Conservation (phyloP, 83 land plant species). For the Picea abies region DNA sequence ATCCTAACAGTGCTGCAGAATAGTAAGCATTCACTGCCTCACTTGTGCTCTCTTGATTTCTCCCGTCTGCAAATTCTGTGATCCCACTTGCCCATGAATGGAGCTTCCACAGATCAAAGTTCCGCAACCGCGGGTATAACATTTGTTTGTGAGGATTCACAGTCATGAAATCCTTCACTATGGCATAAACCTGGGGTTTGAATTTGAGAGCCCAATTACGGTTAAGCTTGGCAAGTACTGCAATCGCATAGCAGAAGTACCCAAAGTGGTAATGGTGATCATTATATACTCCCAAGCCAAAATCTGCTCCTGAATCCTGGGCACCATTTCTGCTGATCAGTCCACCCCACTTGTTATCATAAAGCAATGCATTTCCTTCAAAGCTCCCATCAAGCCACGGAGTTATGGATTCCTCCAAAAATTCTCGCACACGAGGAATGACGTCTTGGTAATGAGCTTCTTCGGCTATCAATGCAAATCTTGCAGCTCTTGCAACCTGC, state of each 20-base stretch:
- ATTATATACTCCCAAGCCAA: constrained; percentile 86
- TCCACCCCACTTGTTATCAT: constrained; percentile 85
- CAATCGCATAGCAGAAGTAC: constrained; percentile 79
- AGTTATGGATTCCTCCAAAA: constrained; percentile 54
- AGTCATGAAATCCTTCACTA: constrained; percentile 75
- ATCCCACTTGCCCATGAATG: constrained; percentile 93
- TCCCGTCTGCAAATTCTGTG: constrained; percentile 75
- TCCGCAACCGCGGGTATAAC: constrained; percentile 53
- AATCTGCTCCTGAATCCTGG: constrained; percentile 66
- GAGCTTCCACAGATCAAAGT: constrained; percentile 78
- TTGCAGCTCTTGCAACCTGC: constrained; percentile 77
- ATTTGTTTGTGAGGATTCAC: constrained; percentile 18
- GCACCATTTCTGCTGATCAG: constrained; percentile 59
- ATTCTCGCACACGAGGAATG: constrained; percentile 38
- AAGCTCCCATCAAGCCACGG: constrained; percentile 88
- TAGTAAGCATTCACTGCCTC: constrained; percentile 90
- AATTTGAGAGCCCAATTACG: constrained; percentile 69
- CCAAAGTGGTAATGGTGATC: constrained; percentile 91
- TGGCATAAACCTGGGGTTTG: constrained; percentile 63
- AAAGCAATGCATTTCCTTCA: constrained; percentile 61
- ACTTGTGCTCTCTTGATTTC: constrained; percentile 90
- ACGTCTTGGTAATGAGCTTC: constrained; percentile 47
- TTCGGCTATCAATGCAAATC: constrained; percentile 81
- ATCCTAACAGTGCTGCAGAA: constrained; percentile 76
- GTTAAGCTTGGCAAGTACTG: constrained; percentile 82